Percentiles rank a stretch among this genome's conserved stretches.
These are phyloP conservation scores for Sarcomyxa edulis DNA, from an alignment of 768 basidiomycete genomes.

Conservation along the genomic window DNA sequence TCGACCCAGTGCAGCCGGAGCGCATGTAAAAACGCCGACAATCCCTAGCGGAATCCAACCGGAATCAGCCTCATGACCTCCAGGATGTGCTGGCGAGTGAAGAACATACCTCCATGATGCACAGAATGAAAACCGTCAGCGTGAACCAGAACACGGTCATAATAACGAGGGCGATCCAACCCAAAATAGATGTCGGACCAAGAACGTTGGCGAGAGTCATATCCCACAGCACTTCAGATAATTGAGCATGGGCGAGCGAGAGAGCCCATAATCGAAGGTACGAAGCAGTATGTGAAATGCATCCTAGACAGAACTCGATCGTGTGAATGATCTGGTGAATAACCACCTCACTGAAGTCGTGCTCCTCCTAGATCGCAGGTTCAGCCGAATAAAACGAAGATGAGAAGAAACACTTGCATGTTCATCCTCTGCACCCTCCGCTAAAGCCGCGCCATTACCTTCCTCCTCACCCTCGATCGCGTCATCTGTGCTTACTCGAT, in stretches of 20 bases:
- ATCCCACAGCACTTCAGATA: conserved; percentile 88
- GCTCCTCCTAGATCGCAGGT: conserved; percentile 51
- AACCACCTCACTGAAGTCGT: conserved; percentile 91
- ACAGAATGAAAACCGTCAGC: conserved; percentile 73
- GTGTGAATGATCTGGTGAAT: conserved; percentile 99
- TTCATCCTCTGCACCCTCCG: conserved; percentile 69
- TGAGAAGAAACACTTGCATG: conserved; percentile 47
- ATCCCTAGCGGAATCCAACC: conserved; percentile 49
- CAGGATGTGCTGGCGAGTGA: conserved; percentile 3
- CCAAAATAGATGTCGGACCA: conserved; percentile 60
- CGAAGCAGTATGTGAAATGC: conserved; percentile 95
- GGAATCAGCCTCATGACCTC: conserved; percentile 11
- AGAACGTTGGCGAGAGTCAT: conserved; percentile 75
- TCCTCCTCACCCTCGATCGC: conserved; percentile 76
- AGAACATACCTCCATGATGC: conserved; percentile 88
- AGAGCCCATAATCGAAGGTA: conserved; percentile 96
- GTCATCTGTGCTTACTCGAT: conserved; percentile 52
- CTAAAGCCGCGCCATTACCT: conserved; percentile 67
- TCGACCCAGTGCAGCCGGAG: conserved; percentile 98
- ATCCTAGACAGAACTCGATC: conserved; percentile 98
- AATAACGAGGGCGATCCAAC: conserved; percentile 44
- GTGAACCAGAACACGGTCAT: conserved; percentile 71
- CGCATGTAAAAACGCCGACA: conserved; percentile 95
- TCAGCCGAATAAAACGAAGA: conserved; percentile 5
- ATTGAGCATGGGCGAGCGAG: conserved; percentile 95